Evolutionary conservation across 192 early-diverging fungal genomes (phyloP).

Genomic region (Phlyctochytrium arcticum): DNA sequence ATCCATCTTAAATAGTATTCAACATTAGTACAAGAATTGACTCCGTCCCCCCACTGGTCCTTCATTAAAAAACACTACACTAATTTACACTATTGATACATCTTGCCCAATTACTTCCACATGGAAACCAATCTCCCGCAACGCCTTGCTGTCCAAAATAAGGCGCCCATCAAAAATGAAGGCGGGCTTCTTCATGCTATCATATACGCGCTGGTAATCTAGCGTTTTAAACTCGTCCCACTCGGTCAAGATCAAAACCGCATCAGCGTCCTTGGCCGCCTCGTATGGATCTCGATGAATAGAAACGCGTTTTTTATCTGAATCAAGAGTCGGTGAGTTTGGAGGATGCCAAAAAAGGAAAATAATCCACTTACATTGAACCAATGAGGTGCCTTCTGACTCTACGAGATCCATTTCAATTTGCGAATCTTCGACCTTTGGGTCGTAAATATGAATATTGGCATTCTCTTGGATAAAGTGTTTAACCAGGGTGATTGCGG

Average conservation of each 20-base stretch:
- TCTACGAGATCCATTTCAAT: constrained; percentile 23
- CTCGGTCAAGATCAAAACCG: constrained; percentile 77
- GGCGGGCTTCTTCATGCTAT: constrained; percentile 76
- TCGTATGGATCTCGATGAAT: constrained; percentile 65
- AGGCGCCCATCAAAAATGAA: constrained; percentile 90
- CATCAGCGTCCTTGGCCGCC: constrained; percentile 67
- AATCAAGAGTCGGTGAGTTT: background rate
- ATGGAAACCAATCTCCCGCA: constrained; percentile 75
- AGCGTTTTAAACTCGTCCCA: constrained; percentile 86
- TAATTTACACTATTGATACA: background rate
- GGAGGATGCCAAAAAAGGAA: background rate
- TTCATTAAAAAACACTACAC: background rate
- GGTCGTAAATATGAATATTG: constrained; percentile 78
- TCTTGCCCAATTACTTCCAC: constrained; percentile 31
- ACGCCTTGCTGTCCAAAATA: constrained; percentile 60
- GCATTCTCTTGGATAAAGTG: constrained; percentile 77
- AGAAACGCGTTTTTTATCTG: constrained; percentile 58
- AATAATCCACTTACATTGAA: constrained; percentile 31
- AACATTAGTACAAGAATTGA: no score
- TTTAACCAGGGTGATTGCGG: constrained; percentile 81
- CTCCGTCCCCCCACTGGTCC: no score
- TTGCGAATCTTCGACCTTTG: constrained; percentile 62
- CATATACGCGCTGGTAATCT: constrained; percentile 67
- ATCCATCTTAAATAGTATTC: no score
- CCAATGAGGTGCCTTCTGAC: constrained; percentile 23